phyloP scores from a whole-genome alignment of 1,139 yeast genomes.

The Debaryomycetaceae sp. region DNA sequence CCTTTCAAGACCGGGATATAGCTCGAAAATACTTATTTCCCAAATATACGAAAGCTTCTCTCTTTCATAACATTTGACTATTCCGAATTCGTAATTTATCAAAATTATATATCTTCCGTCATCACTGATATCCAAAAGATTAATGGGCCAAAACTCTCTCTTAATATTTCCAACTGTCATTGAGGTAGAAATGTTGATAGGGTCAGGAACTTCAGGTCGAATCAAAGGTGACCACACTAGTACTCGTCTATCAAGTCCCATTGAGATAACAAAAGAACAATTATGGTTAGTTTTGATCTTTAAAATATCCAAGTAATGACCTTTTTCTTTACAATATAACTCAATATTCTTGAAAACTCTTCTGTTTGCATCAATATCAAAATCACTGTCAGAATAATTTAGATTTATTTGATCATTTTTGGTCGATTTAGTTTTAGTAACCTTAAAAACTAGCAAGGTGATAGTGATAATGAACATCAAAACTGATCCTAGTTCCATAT shows the following conservation, averaged over 20 bases:
- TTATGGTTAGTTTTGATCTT: conserved; percentile 52
- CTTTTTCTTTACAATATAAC: conserved; percentile 32
- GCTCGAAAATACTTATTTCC: conserved; percentile 20
- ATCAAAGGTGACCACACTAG: conserved; percentile 72
- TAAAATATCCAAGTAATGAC: conserved; percentile 63
- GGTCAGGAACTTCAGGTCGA: conserved; percentile 14
- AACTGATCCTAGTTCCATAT: conserved; percentile 28
- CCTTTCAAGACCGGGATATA: conserved; percentile 17
- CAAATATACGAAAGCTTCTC: conserved; percentile 50
- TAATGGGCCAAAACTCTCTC: conserved; percentile 65
- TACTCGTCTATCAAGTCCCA: conserved; percentile 71
- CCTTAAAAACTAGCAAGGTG: conserved; percentile 26
- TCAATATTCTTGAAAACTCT: conserved; percentile 45
- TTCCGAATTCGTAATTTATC: conserved; percentile 46
- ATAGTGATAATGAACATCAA: conserved; percentile 26
- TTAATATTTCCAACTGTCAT: conserved; percentile 25
- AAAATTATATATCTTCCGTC: conserved; percentile 60
- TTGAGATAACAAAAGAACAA: conserved; percentile 60
- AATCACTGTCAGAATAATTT: conserved; percentile 13
- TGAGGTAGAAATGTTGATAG: conserved; percentile 46
- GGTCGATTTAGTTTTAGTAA: conserved; percentile 11
- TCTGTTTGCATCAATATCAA: conserved; percentile 16
- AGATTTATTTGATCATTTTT: conserved; percentile 2
- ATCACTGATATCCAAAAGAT: conserved; percentile 56
- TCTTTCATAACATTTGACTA: conserved; percentile 60